Percentiles rank a stretch among this genome's conserved stretches.
These are phyloP conservation scores for Penicillium corylophilum DNA, from an alignment of 2,329 filamentous ascomycete genomes.

Conservation along the genomic window DNA sequence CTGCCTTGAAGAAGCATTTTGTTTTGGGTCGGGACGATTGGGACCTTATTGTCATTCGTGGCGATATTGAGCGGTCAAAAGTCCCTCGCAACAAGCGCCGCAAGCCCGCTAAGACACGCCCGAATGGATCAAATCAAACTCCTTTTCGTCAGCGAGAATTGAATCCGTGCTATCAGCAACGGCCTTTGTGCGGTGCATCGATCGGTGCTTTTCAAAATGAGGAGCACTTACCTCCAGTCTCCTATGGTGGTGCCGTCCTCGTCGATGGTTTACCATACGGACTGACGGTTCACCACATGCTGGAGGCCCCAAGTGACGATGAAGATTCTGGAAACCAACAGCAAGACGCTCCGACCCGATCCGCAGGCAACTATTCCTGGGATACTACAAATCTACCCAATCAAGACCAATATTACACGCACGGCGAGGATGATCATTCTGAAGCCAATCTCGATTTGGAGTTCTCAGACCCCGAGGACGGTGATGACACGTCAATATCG, in stretches of 20 bases:
- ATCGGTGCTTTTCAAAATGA: slow-evolving; percentile 88
- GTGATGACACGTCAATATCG: slow-evolving; percentile 42
- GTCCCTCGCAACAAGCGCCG: slow-evolving; percentile 45
- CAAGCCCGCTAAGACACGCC: slow-evolving; percentile 35
- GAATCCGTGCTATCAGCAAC: slow-evolving; percentile 76
- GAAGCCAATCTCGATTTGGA: slow-evolving; percentile 48
- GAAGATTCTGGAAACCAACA: slow-evolving; percentile 46
- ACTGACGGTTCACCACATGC: slow-evolving; percentile 96
- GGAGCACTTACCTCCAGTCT: slow-evolving; percentile 84
- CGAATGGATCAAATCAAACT: slow-evolving; percentile 25
- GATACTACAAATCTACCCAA: slow-evolving; percentile 21
- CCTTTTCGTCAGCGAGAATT: slow-evolving; percentile 33
- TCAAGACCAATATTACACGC: slow-evolving; percentile 38
- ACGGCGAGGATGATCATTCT: slow-evolving; percentile 39
- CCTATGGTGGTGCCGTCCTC: slow-evolving; percentile 81
- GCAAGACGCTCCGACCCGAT: slow-evolving; percentile 40
- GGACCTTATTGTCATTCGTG: slow-evolving; percentile 61
- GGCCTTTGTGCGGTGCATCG: slow-evolving; percentile 80
- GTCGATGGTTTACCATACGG: slow-evolving; percentile 83
- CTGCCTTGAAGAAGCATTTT: slow-evolving; percentile 58
- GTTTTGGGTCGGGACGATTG: slow-evolving; percentile 56
- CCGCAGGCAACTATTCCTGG: slow-evolving; percentile 43
- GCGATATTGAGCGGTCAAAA: slow-evolving; percentile 57
- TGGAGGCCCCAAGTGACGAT: slow-evolving; percentile 65
- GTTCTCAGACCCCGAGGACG: slow-evolving; percentile 53